These are phyloP conservation scores for Tetrapisispora namnaoensis DNA, from an alignment of 805 yeast species.

Conservation along the genomic window DNA sequence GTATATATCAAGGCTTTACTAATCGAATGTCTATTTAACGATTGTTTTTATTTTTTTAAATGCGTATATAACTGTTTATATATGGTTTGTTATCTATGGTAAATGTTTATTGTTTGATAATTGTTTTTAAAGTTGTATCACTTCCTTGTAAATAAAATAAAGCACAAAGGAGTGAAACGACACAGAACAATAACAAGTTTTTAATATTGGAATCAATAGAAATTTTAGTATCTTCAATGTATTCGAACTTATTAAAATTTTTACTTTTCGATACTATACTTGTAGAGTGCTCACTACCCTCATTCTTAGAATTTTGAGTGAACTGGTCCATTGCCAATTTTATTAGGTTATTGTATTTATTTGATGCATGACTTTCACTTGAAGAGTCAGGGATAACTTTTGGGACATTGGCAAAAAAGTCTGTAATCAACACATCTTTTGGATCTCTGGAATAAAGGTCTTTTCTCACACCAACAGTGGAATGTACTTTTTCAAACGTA, in stretches of 20 bases:
- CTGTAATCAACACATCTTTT: conserved; percentile 66
- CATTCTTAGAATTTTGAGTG: neutral
- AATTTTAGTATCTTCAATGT: neutral
- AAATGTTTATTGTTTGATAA: neutral
- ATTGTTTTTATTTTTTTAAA: neutral
- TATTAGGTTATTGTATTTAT: neutral
- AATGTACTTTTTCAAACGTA: conserved; percentile 76
- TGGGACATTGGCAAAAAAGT: conserved; percentile 90
- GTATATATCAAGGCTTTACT: neutral
- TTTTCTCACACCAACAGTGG: conserved; percentile 86
- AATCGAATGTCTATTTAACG: neutral
- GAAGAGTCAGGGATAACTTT: conserved; percentile 51
- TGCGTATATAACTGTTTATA: neutral
- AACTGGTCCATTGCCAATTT: conserved; percentile 4
- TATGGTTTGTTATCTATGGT: neutral
- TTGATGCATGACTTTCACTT: neutral
- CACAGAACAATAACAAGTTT: neutral
- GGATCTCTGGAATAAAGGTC: conserved; percentile 61
- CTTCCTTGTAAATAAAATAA: neutral
- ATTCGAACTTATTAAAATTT: neutral
- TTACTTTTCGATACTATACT: neutral
- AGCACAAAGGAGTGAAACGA: neutral
- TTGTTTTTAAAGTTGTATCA: neutral
- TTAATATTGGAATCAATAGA: neutral
- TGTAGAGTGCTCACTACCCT: neutral